phyloP scores from a whole-genome alignment of 1,284 basidiomycete genomes.

The Cystobasidium slooffiae region DNA sequence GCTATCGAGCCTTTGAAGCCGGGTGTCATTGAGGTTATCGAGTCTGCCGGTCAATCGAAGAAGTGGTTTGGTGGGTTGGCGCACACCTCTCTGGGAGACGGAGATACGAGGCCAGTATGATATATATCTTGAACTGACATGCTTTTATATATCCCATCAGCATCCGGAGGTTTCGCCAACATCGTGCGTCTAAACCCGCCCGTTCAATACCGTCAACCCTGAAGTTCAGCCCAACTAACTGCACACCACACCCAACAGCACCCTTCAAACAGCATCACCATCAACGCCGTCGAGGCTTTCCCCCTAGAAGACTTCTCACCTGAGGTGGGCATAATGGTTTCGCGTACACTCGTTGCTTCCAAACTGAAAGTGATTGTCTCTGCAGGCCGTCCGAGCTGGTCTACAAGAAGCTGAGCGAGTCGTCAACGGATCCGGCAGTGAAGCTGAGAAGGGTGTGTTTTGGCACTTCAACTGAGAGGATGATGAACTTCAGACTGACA shows the following conservation, averaged over 20 bases:
- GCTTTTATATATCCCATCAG: slow-evolving; percentile 60
- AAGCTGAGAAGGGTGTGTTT: slow-evolving; percentile 89
- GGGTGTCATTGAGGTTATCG: slow-evolving; percentile 90
- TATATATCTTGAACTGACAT: too few relatives aligned
- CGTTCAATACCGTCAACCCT: not conserved
- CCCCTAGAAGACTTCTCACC: slow-evolving; percentile 86
- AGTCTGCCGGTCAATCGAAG: slow-evolving; percentile 74
- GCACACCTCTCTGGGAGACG: not conserved
- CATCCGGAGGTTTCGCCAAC: slow-evolving; percentile 95
- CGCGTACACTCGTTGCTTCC: slow-evolving; percentile 15
- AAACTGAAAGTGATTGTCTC: too few relatives aligned
- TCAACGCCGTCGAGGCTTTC: slow-evolving; percentile 97
- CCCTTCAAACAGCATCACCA: slow-evolving; percentile 79
- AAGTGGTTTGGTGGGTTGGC: slow-evolving; percentile 87
- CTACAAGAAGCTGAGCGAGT: slow-evolving; percentile 88
- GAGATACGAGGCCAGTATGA: slow-evolving; percentile 3
- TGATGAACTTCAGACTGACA: not conserved
- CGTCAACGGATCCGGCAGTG: slow-evolving; percentile 77
- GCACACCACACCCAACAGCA: slow-evolving; percentile 10
- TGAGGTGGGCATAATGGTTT: slow-evolving; percentile 65
- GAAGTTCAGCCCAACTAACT: not conserved
- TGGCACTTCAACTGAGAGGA: slow-evolving; percentile 62
- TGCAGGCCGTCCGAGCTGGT: slow-evolving; percentile 89
- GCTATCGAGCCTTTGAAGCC: slow-evolving; percentile 90
- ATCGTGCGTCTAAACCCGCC: slow-evolving; percentile 76